Conservation (phyloP, 805 yeast genomes). For the Pichia pseudocactophila region DNA sequence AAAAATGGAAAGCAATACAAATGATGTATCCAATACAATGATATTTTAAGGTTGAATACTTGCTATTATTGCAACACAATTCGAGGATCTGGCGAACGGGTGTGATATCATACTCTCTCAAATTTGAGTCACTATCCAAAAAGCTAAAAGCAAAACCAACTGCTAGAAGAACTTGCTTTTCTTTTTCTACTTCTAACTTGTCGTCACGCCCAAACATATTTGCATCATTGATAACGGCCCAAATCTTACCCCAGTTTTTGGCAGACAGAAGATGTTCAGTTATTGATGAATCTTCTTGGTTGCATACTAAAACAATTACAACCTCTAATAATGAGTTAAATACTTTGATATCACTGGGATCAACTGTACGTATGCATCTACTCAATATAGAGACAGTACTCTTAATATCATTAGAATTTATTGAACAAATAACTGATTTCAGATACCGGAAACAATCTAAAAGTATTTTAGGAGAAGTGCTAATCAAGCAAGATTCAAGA, state of each 20-base stretch:
- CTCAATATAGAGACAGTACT: no score
- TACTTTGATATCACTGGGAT: no score
- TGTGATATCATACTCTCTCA: not conserved
- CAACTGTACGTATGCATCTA: no score
- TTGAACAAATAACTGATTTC: no score
- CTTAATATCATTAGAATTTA: no score
- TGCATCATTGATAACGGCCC: not conserved
- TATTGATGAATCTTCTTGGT: no score
- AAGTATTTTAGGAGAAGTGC: no score
- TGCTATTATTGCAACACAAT: not conserved
- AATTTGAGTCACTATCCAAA: constrained; percentile 6
- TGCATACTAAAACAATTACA: no score
- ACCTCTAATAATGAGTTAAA: no score
- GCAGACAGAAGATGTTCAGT: no score
- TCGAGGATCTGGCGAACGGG: not conserved
- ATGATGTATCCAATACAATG: constrained; percentile 24
- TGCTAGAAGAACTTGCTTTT: constrained; percentile 12
- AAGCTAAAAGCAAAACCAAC: constrained; percentile 16
- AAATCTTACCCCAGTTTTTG: not conserved
- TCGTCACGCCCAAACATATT: not conserved
- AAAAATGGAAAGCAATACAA: constrained; percentile 3
- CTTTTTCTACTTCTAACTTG: not conserved
- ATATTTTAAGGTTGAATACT: constrained; percentile 8
- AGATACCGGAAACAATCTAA: no score
- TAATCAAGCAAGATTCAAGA: no score